Percentiles rank a stretch among this genome's conserved stretches.
Conservation (phyloP, 768 basidiomycete species). For the Lactarius vividus region DNA sequence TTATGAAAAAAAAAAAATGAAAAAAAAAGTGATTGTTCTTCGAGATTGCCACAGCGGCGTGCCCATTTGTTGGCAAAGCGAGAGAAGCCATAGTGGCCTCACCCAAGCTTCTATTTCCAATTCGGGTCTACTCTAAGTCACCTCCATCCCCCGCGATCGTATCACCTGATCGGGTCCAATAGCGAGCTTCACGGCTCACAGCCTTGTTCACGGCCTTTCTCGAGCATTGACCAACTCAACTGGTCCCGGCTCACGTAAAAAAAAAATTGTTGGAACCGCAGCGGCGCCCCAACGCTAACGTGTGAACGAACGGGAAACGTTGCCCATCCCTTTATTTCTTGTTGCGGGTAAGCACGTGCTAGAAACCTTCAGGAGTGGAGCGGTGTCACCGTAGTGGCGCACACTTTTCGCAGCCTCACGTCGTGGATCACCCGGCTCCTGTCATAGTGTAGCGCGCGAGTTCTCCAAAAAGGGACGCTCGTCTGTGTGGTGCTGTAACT, state of each 20-base stretch:
- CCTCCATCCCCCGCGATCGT: neutral
- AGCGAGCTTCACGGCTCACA: too few relatives aligned
- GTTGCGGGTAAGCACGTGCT: neutral
- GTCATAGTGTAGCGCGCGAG: constrained; percentile 1
- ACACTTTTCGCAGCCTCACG: neutral
- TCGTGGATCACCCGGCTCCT: neutral
- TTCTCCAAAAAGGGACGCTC: constrained; percentile 1
- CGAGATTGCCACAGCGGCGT: neutral
- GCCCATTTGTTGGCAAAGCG: neutral
- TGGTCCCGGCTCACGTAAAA: neutral
- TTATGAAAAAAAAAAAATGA: neutral
- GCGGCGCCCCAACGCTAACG: neutral
- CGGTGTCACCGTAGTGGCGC: constrained; percentile 8
- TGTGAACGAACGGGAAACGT: neutral
- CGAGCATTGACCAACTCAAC: neutral
- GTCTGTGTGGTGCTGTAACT: neutral
- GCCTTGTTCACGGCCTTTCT: neutral
- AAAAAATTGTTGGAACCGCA: neutral
- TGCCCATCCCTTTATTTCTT: neutral
- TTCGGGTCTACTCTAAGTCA: neutral
- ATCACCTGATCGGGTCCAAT: neutral
- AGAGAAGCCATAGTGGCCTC: neutral
- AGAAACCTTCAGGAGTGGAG: neutral
- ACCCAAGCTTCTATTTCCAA: neutral
- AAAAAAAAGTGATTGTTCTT: neutral